Percentiles rank a stretch among this genome's conserved stretches.
phyloP scores from a whole-genome alignment of 2,329 filamentous ascomycete species.

The Penicillium sp. region DNA sequence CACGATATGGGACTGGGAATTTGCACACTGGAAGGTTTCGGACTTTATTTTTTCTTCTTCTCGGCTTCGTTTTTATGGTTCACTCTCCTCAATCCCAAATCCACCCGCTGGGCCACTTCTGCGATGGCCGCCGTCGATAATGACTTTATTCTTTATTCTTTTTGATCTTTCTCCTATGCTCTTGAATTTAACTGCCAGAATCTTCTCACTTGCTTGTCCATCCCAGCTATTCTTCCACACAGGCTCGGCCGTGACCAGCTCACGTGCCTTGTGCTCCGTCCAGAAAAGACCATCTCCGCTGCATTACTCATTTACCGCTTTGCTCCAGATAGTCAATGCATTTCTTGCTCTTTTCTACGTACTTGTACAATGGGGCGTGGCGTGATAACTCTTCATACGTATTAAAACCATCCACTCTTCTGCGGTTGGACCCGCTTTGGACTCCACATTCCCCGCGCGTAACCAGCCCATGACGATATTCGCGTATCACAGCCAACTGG shows the following conservation, averaged over 20 bases:
- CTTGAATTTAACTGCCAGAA: slow-evolving; percentile 7
- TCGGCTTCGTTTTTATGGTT: slow-evolving; percentile 2
- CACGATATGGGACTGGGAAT: slow-evolving; percentile 21
- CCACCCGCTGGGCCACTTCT: slow-evolving; percentile 14
- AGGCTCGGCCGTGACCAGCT: not conserved
- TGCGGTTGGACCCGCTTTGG: not conserved
- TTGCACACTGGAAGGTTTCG: slow-evolving; percentile 16
- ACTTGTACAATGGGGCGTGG: not conserved
- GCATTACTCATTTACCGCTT: not conserved
- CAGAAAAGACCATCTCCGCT: not conserved
- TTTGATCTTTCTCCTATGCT: not conserved
- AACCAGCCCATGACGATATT: not conserved
- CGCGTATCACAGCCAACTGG: not conserved
- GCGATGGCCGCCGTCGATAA: slow-evolving; percentile 20
- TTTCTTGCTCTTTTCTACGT: slow-evolving; percentile 2
- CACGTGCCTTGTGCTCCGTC: not conserved
- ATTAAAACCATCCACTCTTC: not conserved
- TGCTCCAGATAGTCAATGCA: slow-evolving; percentile 20
- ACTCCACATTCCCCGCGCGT: not conserved
- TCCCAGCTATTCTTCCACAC: not conserved
- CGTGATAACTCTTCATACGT: too few relatives aligned
- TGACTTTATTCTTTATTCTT: slow-evolving; percentile 10
- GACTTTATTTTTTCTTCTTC: slow-evolving; percentile 4
- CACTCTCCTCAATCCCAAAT: not conserved
- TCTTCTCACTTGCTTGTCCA: slow-evolving; percentile 3